Percentiles rank a stretch among this genome's conserved stretches.
Evolutionary conservation across 192 early-diverging fungal species (phyloP).

Genomic region (Coemansia reversa): DNA sequence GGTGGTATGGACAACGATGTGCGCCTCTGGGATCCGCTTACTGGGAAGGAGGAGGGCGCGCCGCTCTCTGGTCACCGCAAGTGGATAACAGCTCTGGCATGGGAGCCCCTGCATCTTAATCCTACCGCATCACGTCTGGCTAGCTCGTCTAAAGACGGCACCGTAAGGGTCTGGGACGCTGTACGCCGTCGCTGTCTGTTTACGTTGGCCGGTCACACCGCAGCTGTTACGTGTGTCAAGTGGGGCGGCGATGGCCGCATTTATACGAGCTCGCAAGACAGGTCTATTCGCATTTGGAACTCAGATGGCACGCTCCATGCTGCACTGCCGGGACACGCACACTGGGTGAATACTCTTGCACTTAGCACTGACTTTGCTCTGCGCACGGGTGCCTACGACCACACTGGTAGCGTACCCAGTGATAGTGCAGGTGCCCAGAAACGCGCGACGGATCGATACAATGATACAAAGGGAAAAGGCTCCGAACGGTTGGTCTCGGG

Average conservation of each 20-base stretch:
- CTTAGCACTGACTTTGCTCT: slow-evolving; percentile 88
- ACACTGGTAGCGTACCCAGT: slow-evolving; percentile 65
- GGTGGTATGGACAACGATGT: slow-evolving; percentile 94
- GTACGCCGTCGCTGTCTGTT: slow-evolving; percentile 69
- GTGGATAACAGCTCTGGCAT: slow-evolving; percentile 86
- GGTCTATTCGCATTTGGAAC: slow-evolving; percentile 96
- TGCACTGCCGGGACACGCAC: slow-evolving; percentile 87
- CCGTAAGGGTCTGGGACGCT: slow-evolving; percentile 92
- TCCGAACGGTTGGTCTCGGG: slow-evolving; percentile 86
- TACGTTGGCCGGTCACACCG: slow-evolving; percentile 86
- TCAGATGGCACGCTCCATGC: slow-evolving; percentile 79
- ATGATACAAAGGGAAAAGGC: slow-evolving; percentile 61
- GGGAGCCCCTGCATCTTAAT: slow-evolving; percentile 92
- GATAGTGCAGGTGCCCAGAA: slow-evolving; percentile 67
- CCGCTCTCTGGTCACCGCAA: slow-evolving; percentile 82
- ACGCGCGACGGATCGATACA: slow-evolving; percentile 78
- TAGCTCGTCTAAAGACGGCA: slow-evolving; percentile 89
- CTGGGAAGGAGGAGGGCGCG: slow-evolving; percentile 76
- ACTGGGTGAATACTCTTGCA: slow-evolving; percentile 96
- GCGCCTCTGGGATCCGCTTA: slow-evolving; percentile 85
- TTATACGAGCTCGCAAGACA: slow-evolving; percentile 91
- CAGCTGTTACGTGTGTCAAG: slow-evolving; percentile 88
- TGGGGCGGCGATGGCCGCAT: slow-evolving; percentile 96
- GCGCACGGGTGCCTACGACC: slow-evolving; percentile 89
- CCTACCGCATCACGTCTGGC: slow-evolving; percentile 77